Percentiles rank a stretch among this genome's conserved stretches.
These are phyloP conservation scores for Pseudocercospora pini-densiflorae DNA, from an alignment of 2,329 filamentous ascomycete species.

Conservation along the genomic window DNA sequence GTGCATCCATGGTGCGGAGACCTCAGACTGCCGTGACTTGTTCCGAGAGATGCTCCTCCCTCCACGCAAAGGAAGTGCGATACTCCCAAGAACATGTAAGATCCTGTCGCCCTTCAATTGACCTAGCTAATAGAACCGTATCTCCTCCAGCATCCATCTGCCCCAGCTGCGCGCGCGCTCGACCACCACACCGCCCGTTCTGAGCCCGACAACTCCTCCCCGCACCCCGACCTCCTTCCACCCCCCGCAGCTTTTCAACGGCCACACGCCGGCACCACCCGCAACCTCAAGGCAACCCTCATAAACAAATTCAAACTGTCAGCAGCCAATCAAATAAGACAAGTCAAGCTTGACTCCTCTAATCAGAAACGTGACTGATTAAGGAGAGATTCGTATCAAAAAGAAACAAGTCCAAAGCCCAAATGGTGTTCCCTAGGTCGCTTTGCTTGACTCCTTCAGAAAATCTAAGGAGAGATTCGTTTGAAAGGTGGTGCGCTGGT, in stretches of 20 bases:
- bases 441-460: not conserved
- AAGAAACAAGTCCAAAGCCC: not conserved
- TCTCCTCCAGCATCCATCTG: not conserved
- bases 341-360: not conserved
- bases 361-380: no score
- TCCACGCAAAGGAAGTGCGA: not conserved
- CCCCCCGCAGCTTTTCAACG: not conserved
- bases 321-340: not conserved
- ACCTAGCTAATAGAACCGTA: not conserved
- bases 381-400: no score
- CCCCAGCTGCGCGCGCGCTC: not conserved
- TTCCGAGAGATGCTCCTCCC: not conserved
- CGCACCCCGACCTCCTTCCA: not conserved
- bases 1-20: not conserved
- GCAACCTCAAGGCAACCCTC: not conserved
- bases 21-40: not conserved
- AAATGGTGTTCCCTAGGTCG: not conserved
- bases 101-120: not conserved
- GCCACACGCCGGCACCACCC: not conserved
- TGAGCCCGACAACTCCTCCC: not conserved
- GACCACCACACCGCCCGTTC: not conserved
- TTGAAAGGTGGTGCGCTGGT: not conserved
- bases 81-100: not conserved
- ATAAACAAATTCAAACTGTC: not conserved
- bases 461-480: not conserved